These are phyloP conservation scores for Coniochaeta hoffmannii DNA, from an alignment of 2,329 filamentous ascomycete species.

Conservation along the genomic window DNA sequence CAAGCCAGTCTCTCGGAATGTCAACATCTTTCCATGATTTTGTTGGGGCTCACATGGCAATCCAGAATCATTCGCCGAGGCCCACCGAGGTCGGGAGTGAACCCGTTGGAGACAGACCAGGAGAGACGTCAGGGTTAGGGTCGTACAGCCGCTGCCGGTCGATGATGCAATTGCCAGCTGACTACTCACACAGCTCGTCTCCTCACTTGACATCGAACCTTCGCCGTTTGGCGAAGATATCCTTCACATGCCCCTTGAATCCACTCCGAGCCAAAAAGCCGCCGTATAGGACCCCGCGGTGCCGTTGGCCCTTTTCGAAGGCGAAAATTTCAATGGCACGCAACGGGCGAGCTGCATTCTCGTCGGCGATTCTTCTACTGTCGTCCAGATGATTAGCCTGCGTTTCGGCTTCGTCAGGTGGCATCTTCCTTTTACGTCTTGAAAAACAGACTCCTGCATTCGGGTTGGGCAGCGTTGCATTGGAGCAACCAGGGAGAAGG, in stretches of 20 bases:
- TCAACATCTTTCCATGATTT: background rate
- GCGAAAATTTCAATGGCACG: background rate
- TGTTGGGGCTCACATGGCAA: conserved; percentile 1
- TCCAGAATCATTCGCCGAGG: background rate
- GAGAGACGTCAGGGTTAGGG: no score
- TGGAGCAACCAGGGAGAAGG: background rate
- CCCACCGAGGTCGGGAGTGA: background rate
- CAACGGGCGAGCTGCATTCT: background rate
- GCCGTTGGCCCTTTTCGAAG: background rate
- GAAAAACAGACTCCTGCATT: background rate
- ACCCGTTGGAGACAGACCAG: no score
- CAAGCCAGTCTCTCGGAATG: background rate
- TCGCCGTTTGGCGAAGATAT: background rate
- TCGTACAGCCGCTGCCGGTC: no score
- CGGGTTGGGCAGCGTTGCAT: background rate
- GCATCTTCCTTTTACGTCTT: background rate
- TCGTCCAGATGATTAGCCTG: background rate
- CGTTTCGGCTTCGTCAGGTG: background rate
- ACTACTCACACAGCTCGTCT: no score
- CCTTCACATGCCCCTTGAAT: background rate
- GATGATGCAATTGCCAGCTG: no score
- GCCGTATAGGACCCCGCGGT: background rate
- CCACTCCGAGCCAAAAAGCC: background rate
- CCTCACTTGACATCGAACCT: background rate
- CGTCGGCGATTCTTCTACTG: background rate